Base-by-base conservation (phyloP, 352 stramenopile species). In the Plasmopara halstedii region DNA sequence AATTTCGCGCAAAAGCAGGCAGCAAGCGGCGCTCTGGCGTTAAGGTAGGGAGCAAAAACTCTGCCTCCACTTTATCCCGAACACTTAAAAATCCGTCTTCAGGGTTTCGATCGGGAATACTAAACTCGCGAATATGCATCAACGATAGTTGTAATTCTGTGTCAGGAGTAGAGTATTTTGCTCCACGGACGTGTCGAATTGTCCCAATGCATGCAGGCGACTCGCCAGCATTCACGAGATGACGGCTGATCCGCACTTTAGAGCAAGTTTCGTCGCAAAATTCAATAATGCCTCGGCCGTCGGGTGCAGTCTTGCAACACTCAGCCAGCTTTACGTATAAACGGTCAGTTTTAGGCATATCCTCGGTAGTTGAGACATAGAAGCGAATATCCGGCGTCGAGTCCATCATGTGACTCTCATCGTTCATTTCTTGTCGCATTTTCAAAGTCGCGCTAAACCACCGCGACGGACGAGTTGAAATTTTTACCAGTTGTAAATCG, bases 381-480 rank as follows among this genome's bases (percentile, higher is more conserved):
- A 79, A 87, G 1, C 79, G 79, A 18, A 86, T 55, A 35, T 88
- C 79, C 0, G 74, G 76, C 5, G 76, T 91, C 0, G 55, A 51
- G 47, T 91, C 79, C 76, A 88, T 86, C 34, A 27, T 56, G 9
- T 67, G 64, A 8, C 25, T 51, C 11, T 83, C 69, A 19, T 85
- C 68, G 18, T 85, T 56, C 27, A 88, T 61, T 42, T 91, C 79
- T 47, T 91, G 76, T 7, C 67, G 73, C 76, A 88, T 88, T 53
- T 91, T 91, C 31, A 91, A 49, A 35, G 79, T 91, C 14, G 76
- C 55, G 37, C 68, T 86, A 44, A 91, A 84, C 79, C 76, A 91
- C 3, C 79, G 72, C 17, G 61, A 71, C 25, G 79, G 63, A 1
- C 76, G 73, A 1, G 76, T 86, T 29, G 66, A 71, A 27, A 85